phyloP scores from a whole-genome alignment of 2,329 filamentous ascomycete genomes.

The Sporothrix euskadiensis region DNA sequence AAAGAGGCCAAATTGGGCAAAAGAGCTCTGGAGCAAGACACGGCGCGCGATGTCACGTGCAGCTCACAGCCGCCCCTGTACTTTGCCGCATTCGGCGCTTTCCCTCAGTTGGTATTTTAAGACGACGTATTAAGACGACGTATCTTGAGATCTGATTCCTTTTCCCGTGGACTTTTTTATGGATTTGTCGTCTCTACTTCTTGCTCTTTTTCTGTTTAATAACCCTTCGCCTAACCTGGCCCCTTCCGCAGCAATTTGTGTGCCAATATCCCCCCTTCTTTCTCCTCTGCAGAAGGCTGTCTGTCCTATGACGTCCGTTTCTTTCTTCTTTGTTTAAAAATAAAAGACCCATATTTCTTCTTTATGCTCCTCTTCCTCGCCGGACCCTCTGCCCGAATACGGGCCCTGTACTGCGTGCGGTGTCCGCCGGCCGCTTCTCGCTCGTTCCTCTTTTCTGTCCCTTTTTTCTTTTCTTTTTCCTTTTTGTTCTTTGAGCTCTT shows the following conservation, averaged over 20 bases:
- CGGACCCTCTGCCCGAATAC: not conserved
- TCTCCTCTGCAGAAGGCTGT: not conserved
- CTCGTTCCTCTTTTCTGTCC: not conserved
- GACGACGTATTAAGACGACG: not conserved
- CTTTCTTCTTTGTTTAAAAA: conserved; percentile 8
- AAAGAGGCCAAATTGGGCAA: conserved; percentile 1
- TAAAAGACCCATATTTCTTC: not conserved
- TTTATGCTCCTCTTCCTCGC: conserved; percentile 5
- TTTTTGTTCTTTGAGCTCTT: conserved; percentile 12
- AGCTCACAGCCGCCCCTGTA: not conserved
- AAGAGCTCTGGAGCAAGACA: not conserved
- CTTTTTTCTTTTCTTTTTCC: conserved; percentile 6
- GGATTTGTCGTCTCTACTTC: not conserved
- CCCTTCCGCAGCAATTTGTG: not conserved
- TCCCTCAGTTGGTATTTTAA: not conserved
- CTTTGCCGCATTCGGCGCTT: conserved; percentile 8
- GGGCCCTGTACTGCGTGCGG: conserved; percentile 7
- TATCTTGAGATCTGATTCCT: not conserved
- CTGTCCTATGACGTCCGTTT: conserved; percentile 8
- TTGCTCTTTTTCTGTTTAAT: not conserved
- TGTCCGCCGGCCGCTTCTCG: not conserved
- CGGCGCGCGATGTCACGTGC: conserved; percentile 19
- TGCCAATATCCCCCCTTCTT: not conserved
- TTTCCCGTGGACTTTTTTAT: not conserved
- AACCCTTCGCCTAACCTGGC: not conserved